Evolutionary conservation across 495 filamentous ascomycete genomes (phyloP).

Genomic region (Sphaerosporella brunnea): DNA sequence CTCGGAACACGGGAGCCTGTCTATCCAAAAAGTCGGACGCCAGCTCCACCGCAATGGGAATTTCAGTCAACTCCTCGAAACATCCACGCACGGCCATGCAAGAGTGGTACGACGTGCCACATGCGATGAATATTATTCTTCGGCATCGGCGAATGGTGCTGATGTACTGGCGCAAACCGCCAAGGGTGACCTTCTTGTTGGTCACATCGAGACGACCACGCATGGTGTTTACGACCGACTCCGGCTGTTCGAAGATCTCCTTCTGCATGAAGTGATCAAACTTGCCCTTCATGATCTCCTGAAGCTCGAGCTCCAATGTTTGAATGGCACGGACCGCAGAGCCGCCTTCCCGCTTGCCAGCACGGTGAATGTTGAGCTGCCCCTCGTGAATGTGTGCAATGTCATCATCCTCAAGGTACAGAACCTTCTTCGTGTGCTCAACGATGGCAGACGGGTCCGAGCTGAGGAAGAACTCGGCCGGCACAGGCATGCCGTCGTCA

Average conservation of each 20-base stretch:
- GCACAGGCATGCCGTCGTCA: conserved; percentile 89
- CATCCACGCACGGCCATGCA: conserved; percentile 98
- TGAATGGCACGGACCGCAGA: conserved; percentile 95
- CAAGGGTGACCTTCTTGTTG: conserved; percentile 86
- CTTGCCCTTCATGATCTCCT: conserved; percentile 99
- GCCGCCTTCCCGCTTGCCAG: conserved; percentile 88
- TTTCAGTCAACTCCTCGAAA: conserved; percentile 95
- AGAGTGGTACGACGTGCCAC: conserved; percentile 92
- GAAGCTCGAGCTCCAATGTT: conserved; percentile 92
- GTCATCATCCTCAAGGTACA: conserved; percentile 98
- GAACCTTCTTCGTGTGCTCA: conserved; percentile 98
- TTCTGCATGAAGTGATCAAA: conserved; percentile 99
- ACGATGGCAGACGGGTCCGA: conserved; percentile 96
- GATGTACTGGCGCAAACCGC: conserved; percentile 89
- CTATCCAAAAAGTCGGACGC: conserved; percentile 96
- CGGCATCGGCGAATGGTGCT: conserved; percentile 89
- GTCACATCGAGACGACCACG: conserved; percentile 85
- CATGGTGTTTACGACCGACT: conserved; percentile 99
- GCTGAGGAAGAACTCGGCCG: conserved; percentile 96
- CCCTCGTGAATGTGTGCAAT: conserved; percentile 99
- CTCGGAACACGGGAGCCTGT: conserved; percentile 96
- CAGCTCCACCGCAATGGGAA: conserved; percentile 89
- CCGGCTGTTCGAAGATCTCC: conserved; percentile 98
- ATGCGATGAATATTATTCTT: conserved; percentile 94
- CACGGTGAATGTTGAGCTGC: conserved; percentile 92